Percentiles rank a stretch among this genome's conserved stretches.
phyloP scores from a whole-genome alignment of 495 filamentous ascomycete species.

The Hyaloscypha hepaticicola region DNA sequence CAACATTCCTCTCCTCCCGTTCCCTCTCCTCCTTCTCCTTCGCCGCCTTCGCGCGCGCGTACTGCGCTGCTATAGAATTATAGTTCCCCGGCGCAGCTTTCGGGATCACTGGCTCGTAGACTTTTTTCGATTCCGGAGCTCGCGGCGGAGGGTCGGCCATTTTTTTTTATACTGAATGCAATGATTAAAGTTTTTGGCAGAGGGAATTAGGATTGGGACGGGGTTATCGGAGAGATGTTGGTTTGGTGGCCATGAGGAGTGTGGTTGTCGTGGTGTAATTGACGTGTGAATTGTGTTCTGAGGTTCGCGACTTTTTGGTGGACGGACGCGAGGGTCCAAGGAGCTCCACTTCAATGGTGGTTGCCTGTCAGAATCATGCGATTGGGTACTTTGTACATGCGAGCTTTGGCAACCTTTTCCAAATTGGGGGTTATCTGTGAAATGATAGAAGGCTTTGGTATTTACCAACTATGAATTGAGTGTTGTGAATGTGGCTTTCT shows the following conservation, averaged over 20 bases:
- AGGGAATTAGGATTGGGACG: conserved; percentile 1
- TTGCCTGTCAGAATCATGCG: no score
- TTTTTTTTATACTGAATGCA: background rate
- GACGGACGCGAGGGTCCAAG: background rate
- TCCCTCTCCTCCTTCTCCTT: conserved; percentile 46
- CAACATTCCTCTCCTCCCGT: conserved; percentile 35
- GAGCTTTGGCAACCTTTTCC: no score
- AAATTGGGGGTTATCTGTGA: no score
- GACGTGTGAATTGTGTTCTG: background rate
- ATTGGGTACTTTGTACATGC: no score
- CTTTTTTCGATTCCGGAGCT: conserved; percentile 6
- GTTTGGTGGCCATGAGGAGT: conserved; percentile 3
- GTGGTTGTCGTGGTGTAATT: background rate
- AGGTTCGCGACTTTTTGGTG: background rate
- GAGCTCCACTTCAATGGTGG: background rate
- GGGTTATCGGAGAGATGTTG: conserved; percentile 2
- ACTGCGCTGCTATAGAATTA: conserved; percentile 34
- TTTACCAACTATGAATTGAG: no score
- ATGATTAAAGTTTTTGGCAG: background rate
- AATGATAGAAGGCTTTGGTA: no score
- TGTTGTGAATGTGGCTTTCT: no score
- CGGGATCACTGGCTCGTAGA: conserved; percentile 19
- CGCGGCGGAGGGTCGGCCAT: conserved; percentile 12
- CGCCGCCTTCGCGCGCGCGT: conserved; percentile 37
- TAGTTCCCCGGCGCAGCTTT: conserved; percentile 31